Conservation (phyloP, 2,329 filamentous ascomycete species). For the Penicillium crustosum region DNA sequence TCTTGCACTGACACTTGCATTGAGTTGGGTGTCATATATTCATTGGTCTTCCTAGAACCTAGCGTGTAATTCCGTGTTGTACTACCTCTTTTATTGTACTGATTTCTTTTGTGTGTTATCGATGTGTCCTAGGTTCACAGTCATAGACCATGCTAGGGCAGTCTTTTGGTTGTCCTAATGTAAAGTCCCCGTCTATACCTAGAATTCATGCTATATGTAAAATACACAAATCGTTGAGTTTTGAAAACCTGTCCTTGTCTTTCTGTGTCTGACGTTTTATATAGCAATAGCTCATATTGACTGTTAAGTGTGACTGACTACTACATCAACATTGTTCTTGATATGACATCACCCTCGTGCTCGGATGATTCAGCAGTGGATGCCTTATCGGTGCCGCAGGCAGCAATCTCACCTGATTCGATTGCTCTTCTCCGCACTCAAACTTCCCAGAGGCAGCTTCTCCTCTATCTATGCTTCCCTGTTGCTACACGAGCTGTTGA, state of each 20-base stretch:
- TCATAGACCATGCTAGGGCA: slow-evolving; percentile 13
- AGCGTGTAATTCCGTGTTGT: slow-evolving; percentile 33
- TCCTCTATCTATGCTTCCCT: slow-evolving; percentile 7
- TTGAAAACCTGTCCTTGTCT: background rate
- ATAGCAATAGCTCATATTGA: background rate
- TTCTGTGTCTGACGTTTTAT: background rate
- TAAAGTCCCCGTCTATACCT: slow-evolving; percentile 28
- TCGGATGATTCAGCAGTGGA: slow-evolving; percentile 12
- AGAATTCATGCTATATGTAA: slow-evolving; percentile 27
- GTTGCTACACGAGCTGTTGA: slow-evolving; percentile 8
- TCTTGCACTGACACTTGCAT: slow-evolving; percentile 12
- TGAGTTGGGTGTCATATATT: slow-evolving; percentile 25
- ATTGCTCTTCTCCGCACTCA: slow-evolving; percentile 30
- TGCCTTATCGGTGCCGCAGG: slow-evolving; percentile 18
- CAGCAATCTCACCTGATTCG: slow-evolving; percentile 25
- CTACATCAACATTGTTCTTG: slow-evolving; percentile 1
- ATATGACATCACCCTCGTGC: slow-evolving; percentile 13
- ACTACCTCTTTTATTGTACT: slow-evolving; percentile 24
- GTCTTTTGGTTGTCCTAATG: slow-evolving; percentile 6
- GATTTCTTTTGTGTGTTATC: slow-evolving; percentile 30
- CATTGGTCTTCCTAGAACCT: slow-evolving; percentile 28
- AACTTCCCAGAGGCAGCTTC: slow-evolving; percentile 17
- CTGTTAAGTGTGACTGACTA: background rate
- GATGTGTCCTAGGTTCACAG: slow-evolving; percentile 22
- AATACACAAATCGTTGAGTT: slow-evolving; percentile 22